Percentiles rank a stretch among this genome's conserved stretches.
Evolutionary conservation across 2,329 filamentous ascomycete genomes (phyloP).

Genomic region (Colletotrichum eleusines): DNA sequence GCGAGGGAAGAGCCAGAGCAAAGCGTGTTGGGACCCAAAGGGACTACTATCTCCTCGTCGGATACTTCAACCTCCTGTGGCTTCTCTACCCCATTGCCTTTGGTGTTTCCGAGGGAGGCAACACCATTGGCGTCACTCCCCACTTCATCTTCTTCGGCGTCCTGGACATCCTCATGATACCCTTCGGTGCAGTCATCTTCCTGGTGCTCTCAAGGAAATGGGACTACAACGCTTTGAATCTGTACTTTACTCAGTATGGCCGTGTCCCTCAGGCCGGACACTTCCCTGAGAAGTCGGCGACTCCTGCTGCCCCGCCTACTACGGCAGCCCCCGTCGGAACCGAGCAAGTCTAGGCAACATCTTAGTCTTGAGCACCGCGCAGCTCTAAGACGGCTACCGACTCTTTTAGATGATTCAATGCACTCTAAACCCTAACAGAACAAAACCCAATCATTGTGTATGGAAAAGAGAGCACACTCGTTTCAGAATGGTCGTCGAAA

Average conservation of each 20-base stretch:
- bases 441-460: neutral
- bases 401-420: neutral
- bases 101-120: constrained; percentile 65
- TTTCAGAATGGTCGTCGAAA: neutral
- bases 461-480: neutral
- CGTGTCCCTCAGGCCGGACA: constrained; percentile 58
- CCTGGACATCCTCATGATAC: constrained; percentile 63
- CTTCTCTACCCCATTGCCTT: constrained; percentile 67
- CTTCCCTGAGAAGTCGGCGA: constrained; percentile 60
- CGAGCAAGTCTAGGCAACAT: constrained; percentile 7
- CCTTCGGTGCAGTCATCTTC: constrained; percentile 57
- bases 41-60: constrained; percentile 60
- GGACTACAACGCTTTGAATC: constrained; percentile 64
- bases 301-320: constrained; percentile 44
- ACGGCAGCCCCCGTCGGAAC: constrained; percentile 38
- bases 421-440: neutral
- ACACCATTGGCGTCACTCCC: constrained; percentile 60
- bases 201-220: constrained; percentile 60
- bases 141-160: constrained; percentile 66
- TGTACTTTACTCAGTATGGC: constrained; percentile 68
- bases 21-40: constrained; percentile 55
- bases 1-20: constrained; percentile 54
- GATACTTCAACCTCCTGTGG: constrained; percentile 65
- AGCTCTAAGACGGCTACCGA: neutral
- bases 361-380: neutral